phyloP scores from a whole-genome alignment of 371 early-diverging fungal genomes.

The Mucor indicus region DNA sequence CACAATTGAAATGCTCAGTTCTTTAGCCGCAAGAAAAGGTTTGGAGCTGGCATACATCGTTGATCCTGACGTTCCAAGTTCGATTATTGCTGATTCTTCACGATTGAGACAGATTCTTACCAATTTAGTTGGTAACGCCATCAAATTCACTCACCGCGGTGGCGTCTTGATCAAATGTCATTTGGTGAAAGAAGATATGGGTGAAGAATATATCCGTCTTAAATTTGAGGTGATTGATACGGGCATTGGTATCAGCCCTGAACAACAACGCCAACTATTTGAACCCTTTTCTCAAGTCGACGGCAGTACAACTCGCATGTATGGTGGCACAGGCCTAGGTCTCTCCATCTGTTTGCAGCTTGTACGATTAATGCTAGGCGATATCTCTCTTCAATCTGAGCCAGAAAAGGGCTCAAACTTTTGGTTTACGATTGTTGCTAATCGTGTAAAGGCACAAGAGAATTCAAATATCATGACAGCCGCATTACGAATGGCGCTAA shows the following conservation, averaged over 20 bases:
- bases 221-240: constrained; percentile 58
- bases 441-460: constrained; percentile 16
- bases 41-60: constrained; percentile 52
- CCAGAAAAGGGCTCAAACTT: constrained; percentile 59
- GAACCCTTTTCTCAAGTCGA: constrained; percentile 65
- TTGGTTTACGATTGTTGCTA: constrained; percentile 48
- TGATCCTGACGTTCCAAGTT: constrained; percentile 46
- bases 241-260: constrained; percentile 59
- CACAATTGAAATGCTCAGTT: constrained; percentile 50
- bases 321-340: constrained; percentile 67
- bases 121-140: constrained; percentile 57
- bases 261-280: constrained; percentile 52
- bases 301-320: constrained; percentile 53
- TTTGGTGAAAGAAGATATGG: constrained; percentile 16
- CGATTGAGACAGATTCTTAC: constrained; percentile 46
- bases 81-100: constrained; percentile 37
- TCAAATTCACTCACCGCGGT: constrained; percentile 65
- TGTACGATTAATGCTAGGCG: constrained; percentile 58
- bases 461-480: constrained; percentile 2
- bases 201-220: constrained; percentile 17
- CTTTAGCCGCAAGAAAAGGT: constrained; percentile 48
- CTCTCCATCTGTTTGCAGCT: constrained; percentile 57
- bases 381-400: constrained; percentile 47
- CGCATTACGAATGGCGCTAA: constrained; percentile 11
- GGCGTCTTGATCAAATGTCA: constrained; percentile 49